phyloP scores from a whole-genome alignment of 176 grass and related monocot genomes.

The Elymus sibiricus region DNA sequence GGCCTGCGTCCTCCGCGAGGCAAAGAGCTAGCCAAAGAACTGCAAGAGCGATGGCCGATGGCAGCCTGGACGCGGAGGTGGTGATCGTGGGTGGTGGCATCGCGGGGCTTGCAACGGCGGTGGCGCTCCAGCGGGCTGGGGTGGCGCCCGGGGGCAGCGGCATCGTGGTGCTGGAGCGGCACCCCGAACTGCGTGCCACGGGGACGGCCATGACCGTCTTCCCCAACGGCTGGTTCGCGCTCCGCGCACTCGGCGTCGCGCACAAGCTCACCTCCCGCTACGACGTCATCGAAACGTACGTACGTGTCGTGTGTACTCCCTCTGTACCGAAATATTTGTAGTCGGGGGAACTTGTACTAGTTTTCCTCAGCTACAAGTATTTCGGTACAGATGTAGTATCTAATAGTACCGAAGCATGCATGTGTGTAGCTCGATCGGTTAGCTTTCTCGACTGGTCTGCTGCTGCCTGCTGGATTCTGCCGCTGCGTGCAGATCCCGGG shows the following conservation, averaged over 20 bases:
- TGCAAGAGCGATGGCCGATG: too few species aligned
- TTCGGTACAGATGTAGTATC: too few species aligned
- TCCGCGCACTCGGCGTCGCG: slow-evolving; percentile 55
- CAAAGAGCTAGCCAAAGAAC: too few species aligned
- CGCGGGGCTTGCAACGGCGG: slow-evolving; percentile 48
- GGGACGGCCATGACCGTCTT: slow-evolving; percentile 28
- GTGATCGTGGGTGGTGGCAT: slow-evolving; percentile 69
- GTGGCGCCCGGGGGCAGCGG: background rate
- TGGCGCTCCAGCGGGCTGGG: slow-evolving; percentile 38
- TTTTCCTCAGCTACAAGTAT: too few species aligned
- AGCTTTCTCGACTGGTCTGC: too few species aligned
- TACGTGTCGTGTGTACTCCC: too few species aligned
- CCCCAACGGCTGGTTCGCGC: slow-evolving; percentile 63
- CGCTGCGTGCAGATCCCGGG: slow-evolving; percentile 18
- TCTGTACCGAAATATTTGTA: too few species aligned
- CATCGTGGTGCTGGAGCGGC: slow-evolving; percentile 49
- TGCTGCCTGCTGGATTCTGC: background rate
- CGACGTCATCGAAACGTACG: slow-evolving; percentile 20
- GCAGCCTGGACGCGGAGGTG: slow-evolving; percentile 33
- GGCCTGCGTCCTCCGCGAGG: too few species aligned
- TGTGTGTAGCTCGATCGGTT: too few species aligned
- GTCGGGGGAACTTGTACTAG: too few species aligned
- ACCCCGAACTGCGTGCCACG: slow-evolving; percentile 40
- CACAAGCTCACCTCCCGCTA: slow-evolving; percentile 39
- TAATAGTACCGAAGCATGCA: too few species aligned